Conservation (phyloP, 306 rosid species). For the Inga oerstediana region DNA sequence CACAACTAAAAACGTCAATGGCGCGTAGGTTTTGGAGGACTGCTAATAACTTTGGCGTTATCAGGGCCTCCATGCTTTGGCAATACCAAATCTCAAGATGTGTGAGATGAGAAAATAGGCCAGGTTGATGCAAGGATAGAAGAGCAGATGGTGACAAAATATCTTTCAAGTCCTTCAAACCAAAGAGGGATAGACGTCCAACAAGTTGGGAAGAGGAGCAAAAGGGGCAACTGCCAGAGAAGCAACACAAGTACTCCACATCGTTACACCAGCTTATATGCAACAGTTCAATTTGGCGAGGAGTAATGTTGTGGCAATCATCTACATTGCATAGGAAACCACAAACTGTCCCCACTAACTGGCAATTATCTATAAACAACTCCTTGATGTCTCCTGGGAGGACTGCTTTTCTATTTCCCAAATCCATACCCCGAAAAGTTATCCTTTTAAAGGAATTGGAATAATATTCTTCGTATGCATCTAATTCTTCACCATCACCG, state of each 20-base stretch:
- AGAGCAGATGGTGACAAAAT: background rate
- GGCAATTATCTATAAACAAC: background rate
- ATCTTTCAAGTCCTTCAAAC: background rate
- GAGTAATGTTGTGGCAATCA: background rate
- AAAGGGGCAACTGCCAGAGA: background rate
- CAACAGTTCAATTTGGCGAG: background rate
- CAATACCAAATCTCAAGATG: rapidly evolving
- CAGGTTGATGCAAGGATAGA: no score
- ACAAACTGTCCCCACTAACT: background rate
- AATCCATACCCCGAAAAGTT: background rate
- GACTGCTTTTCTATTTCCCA: background rate
- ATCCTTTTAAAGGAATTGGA: background rate
- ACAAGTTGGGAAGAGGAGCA: background rate
- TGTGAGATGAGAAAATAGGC: no score
- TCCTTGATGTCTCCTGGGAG: background rate
- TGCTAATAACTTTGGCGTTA: background rate
- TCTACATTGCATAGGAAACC: background rate
- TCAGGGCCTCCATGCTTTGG: background rate
- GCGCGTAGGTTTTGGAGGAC: background rate
- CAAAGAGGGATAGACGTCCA: background rate
- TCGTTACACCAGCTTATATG: rapidly evolving
- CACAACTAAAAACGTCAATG: background rate
- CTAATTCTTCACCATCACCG: no score
- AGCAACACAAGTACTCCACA: background rate
- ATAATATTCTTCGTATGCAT: no score